These are phyloP conservation scores for Pholiota molesta DNA, from an alignment of 768 basidiomycete genomes.

Conservation along the genomic window DNA sequence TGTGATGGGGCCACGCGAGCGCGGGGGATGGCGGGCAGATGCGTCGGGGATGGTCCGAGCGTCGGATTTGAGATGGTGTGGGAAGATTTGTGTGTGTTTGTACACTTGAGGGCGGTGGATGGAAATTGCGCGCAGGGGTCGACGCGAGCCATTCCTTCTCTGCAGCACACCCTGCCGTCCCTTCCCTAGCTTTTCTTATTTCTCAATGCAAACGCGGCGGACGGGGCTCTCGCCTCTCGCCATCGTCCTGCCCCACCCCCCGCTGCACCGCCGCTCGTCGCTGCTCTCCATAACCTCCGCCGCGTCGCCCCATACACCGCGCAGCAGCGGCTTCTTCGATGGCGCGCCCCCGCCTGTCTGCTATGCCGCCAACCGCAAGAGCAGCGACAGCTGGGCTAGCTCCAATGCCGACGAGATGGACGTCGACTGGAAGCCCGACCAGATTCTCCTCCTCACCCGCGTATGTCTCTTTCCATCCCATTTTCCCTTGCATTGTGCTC, in stretches of 20 bases:
- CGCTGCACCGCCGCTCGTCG: constrained; percentile 52
- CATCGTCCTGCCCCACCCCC: constrained; percentile 12
- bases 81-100: constrained; percentile 7
- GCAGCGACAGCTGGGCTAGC: constrained; percentile 85
- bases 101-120: background rate
- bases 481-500: constrained; percentile 14
- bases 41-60: constrained; percentile 11
- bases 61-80: constrained; percentile 4
- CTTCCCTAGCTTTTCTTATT: constrained; percentile 32
- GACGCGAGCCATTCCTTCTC: background rate
- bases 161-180: constrained; percentile 15
- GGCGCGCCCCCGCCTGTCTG: constrained; percentile 61
- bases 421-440: constrained; percentile 77
- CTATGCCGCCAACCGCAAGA: constrained; percentile 66
- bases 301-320: constrained; percentile 60
- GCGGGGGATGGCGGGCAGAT: background rate
- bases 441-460: constrained; percentile 65
- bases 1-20: background rate
- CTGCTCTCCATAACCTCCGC: constrained; percentile 47
- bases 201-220: constrained; percentile 55
- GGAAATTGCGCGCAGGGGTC: background rate
- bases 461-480: constrained; percentile 40
- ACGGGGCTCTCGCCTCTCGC: constrained; percentile 55
- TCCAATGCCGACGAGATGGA: constrained; percentile 71
- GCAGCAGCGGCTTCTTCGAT: constrained; percentile 41